These are phyloP conservation scores for Epichloe hybrida DNA, from an alignment of 2,329 filamentous ascomycete species.

Conservation along the genomic window DNA sequence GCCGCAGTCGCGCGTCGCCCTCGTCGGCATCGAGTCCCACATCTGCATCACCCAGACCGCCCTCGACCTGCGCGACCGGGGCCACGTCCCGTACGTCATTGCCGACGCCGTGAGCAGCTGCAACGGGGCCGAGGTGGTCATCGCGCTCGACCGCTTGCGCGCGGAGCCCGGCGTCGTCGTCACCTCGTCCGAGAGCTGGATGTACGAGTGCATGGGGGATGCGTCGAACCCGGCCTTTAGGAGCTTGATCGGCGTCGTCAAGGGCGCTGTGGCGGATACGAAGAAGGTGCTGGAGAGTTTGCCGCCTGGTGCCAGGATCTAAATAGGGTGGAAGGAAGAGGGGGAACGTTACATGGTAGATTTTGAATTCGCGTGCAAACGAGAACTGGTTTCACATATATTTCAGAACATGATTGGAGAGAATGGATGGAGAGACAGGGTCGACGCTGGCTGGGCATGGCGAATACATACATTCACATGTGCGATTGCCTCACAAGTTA, in stretches of 20 bases:
- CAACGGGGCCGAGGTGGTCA: slow-evolving; percentile 64
- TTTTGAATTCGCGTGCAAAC: no score
- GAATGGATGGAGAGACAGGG: no score
- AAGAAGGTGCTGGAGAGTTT: slow-evolving; percentile 53
- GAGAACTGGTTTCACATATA: no score
- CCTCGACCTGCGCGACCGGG: slow-evolving; percentile 60
- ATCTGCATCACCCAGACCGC: slow-evolving; percentile 92
- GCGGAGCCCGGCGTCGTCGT: slow-evolving; percentile 58
- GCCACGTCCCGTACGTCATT: slow-evolving; percentile 73
- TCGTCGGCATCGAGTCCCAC: slow-evolving; percentile 86
- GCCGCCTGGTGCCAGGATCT: slow-evolving; percentile 43
- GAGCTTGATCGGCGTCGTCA: slow-evolving; percentile 61
- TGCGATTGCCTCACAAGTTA: no score
- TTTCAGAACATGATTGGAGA: no score
- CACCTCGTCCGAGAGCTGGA: slow-evolving; percentile 76
- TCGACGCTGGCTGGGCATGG: no score
- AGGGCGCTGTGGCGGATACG: slow-evolving; percentile 59
- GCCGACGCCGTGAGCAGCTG: slow-evolving; percentile 84
- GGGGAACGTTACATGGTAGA: background rate
- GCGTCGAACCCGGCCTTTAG: slow-evolving; percentile 61
- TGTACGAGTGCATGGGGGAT: slow-evolving; percentile 81
- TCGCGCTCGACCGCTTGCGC: slow-evolving; percentile 66
- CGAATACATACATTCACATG: no score
- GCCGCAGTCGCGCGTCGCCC: slow-evolving; percentile 45
- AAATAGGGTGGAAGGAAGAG: background rate